Evolutionary conservation across 1,284 basidiomycete species (phyloP).

Genomic region (Pseudozyma sp.): DNA sequence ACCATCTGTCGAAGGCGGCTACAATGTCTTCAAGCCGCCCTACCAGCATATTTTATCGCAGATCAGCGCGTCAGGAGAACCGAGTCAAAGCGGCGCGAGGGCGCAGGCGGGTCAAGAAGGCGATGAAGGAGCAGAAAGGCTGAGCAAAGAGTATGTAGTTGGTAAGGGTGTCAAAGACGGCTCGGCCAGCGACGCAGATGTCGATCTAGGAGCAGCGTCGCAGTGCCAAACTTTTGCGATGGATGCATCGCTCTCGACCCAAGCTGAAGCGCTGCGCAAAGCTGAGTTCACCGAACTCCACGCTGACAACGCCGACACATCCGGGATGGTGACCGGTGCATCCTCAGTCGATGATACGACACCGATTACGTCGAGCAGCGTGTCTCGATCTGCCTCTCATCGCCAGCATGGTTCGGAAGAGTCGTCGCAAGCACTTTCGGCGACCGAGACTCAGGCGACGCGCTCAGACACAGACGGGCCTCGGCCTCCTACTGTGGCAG

Average conservation of each 20-base stretch:
- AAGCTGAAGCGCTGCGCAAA: slow-evolving; percentile 42
- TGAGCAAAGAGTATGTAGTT: neutral
- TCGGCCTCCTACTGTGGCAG: neutral
- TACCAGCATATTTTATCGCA: slow-evolving; percentile 46
- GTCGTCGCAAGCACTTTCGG: slow-evolving; percentile 27
- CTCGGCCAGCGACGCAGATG: neutral
- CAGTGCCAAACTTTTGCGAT: slow-evolving; percentile 37
- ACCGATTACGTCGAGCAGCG: slow-evolving; percentile 26
- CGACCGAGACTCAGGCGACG: slow-evolving; percentile 21
- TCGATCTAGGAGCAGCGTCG: slow-evolving; percentile 9
- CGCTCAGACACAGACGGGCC: slow-evolving; percentile 15
- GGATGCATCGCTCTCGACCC: slow-evolving; percentile 27
- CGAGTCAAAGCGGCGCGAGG: slow-evolving; percentile 5
- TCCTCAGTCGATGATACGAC: slow-evolving; percentile 5
- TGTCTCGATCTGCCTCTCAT: slow-evolving; percentile 35
- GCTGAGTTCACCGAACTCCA: slow-evolving; percentile 29
- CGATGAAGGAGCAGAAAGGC: neutral
- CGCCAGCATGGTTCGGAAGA: slow-evolving; percentile 28
- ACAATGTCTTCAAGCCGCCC: slow-evolving; percentile 63
- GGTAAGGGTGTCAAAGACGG: neutral
- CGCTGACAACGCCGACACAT: neutral
- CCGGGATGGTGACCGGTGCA: neutral
- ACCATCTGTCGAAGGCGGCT: slow-evolving; percentile 62
- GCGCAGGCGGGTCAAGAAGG: neutral
- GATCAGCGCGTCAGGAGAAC: slow-evolving; percentile 5